Conservation (phyloP, 176 grass and related monocot species). For the Pontederia crassipes region DNA sequence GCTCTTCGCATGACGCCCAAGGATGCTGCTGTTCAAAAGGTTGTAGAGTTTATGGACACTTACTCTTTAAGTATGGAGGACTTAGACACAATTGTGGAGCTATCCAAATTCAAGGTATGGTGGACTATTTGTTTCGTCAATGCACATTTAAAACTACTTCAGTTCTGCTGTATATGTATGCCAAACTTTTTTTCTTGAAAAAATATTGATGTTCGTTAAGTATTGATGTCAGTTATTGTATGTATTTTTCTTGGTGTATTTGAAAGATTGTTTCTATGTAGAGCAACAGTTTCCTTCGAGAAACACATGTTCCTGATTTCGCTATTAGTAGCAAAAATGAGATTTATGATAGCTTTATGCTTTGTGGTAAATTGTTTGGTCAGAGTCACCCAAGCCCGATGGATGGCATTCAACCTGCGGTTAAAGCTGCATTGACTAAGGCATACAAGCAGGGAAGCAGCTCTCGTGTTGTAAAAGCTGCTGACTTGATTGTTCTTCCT, state of each 20-base stretch:
- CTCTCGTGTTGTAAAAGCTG: slow-evolving; percentile 62
- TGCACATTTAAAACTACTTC: neutral
- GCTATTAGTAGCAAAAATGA: no score
- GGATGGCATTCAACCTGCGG: slow-evolving; percentile 80
- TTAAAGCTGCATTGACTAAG: slow-evolving; percentile 87
- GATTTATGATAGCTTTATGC: no score
- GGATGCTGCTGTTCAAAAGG: slow-evolving; percentile 79
- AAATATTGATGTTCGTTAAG: neutral
- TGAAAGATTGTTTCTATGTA: no score
- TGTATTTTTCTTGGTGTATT: neutral
- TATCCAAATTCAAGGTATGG: slow-evolving; percentile 90
- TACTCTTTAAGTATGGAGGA: slow-evolving; percentile 98
- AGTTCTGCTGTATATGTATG: neutral
- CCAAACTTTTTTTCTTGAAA: neutral
- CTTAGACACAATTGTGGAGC: slow-evolving; percentile 77
- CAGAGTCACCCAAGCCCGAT: slow-evolving; percentile 79
- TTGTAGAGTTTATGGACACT: slow-evolving; percentile 90
- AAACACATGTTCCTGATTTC: no score
- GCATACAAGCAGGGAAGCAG: slow-evolving; percentile 92
- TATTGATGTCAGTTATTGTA: neutral
- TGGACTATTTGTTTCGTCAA: neutral
- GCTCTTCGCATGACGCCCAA: slow-evolving; percentile 65
- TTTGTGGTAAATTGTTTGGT: neutral
- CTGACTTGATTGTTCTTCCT: slow-evolving; percentile 76
- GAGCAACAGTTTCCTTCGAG: no score